Evolutionary conservation across 192 early-diverging fungal genomes (phyloP), one percentile per base, ranked within the genome.

Genomic region (Gryganskiella cystojenkinii): DNA sequence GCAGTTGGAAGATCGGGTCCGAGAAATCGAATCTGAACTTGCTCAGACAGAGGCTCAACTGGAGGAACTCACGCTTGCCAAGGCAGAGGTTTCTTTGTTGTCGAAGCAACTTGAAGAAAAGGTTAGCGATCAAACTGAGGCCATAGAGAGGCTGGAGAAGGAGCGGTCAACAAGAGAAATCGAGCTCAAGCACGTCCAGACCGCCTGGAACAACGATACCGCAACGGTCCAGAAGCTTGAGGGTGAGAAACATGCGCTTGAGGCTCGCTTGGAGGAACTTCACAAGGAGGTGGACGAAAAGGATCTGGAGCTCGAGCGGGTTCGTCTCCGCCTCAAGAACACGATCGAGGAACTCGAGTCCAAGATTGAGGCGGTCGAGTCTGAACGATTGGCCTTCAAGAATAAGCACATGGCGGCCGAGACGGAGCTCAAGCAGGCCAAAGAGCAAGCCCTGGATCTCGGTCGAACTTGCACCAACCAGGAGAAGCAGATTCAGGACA

Each of bases 1-100:
- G 2, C 90, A 88, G 54, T 66, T 94, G n/a, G 90, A 91, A 31
- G 82, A 85, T 33, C 80, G 84, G 10, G 73, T 95, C 17, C 70
- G 80, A 13, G 92, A 95, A 63, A 79, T 87, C 47, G 82, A 83
- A 35, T 70, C 80, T 3, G 85, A 86, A 28, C 72, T 92, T 34
- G 93, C 94, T 14, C 80, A 83, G 35, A 68, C 92, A 6, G 95
- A 96, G 66, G 80, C 88, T 56, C 89, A 94, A 78, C 65, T 80
- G 40, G 81, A 79, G 24, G 80, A 84, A 52, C 46, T 95, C 46
- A 61, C 79, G 14, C 57, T 79, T 10, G 59, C 85, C 14, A 83
- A 82, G 56, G 78, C 86, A 8, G 66, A 69, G 43, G 50, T 10
- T 2, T 30, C 49, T 1, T 46, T 68, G 10, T 56, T 59, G 25